Base-by-base conservation (phyloP, 192 early-diverging fungal species). In the Coemansia sp. region DNA sequence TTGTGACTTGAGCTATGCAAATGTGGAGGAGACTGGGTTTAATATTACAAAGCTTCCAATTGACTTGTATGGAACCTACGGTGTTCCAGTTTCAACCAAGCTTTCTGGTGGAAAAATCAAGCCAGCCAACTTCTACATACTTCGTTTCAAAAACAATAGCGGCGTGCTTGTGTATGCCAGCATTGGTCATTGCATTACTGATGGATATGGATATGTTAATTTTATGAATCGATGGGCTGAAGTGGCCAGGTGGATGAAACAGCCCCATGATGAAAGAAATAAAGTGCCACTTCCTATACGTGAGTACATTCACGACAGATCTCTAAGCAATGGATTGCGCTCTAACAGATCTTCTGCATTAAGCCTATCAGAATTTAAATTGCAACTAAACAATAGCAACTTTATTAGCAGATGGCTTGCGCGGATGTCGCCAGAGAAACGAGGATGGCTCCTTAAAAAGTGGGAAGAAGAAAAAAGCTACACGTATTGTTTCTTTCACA, bases 181-280 rank as follows among this genome's bases (percentile, higher is more conserved):
- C 50, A 49, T 68, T n/a, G n/a, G 56, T 0, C 75, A 77, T 22
- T 68, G 54, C 62, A 38, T 67, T 7, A 56, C 68, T 1, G 75
- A 71, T 19, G 70, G 69, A 6, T 42, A 55, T 13, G 75, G 69
- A 19, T 68, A 54, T n/a, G 57, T 46, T 11, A 12, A 44, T 10
- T 77, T 77, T 68, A 53, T 77, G 42, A 61, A 63, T 7, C 61
- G 65, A 0, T 77, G 75, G 69, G 69, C 65, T 19, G 65, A 71
- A 22, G 16, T 59, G 38, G 20, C 51, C 51, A 48, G 3, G 9
- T 67, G 64, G 59, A 45, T 67, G 59, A 51, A 67, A 7, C 40
- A 48, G 39, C 32, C 39, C 4, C 38, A 59, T 43, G 39, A 25
- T 12, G 12, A 8, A 1, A 41, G 2, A 1, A 41, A 8, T 14